These are phyloP conservation scores for Talaromyces sp. DNA, from an alignment of 2,329 filamentous ascomycete genomes.

Conservation along the genomic window DNA sequence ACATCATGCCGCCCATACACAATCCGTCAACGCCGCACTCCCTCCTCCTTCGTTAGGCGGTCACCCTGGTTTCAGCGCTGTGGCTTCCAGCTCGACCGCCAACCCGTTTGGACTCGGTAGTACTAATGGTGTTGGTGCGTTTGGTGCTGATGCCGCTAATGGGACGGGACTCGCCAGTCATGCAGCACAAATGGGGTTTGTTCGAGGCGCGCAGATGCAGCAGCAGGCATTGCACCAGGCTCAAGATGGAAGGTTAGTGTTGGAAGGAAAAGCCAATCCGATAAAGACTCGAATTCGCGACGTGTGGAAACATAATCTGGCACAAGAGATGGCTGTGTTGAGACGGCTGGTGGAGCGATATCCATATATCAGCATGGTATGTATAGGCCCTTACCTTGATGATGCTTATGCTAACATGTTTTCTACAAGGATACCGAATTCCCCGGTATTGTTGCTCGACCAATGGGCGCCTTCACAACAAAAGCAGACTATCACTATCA, in stretches of 20 bases:
- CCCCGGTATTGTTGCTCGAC: conserved; percentile 92
- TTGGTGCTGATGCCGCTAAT: conserved; percentile 55
- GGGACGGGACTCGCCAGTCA: conserved; percentile 78
- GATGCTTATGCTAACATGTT: conserved; percentile 3
- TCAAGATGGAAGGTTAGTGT: conserved; percentile 54
- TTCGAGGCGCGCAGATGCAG: conserved; percentile 68
- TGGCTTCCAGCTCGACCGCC: conserved; percentile 64
- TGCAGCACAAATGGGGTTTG: conserved; percentile 83
- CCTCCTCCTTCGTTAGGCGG: conserved; percentile 60
- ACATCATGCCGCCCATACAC: conserved; percentile 43
- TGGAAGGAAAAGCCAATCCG: conserved; percentile 57
- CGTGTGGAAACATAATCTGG: conserved; percentile 90
- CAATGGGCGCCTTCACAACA: conserved; percentile 89
- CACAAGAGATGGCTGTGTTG: conserved; percentile 84
- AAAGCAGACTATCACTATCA: conserved; percentile 99
- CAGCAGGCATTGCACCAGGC: conserved; percentile 53
- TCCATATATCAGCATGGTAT: conserved; percentile 95
- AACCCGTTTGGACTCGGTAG: conserved; percentile 59
- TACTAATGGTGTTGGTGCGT: conserved; percentile 57
- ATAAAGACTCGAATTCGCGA: conserved; percentile 83
- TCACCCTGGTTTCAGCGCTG: conserved; percentile 66
- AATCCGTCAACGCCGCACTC: conserved; percentile 49
- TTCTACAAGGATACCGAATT: conserved; percentile 83
- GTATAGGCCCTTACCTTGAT: conserved; percentile 32
- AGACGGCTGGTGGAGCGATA: conserved; percentile 84